Evolutionary conservation across 108 stramenopile species (phyloP).

Genomic region (Cyclotella cryptica): DNA sequence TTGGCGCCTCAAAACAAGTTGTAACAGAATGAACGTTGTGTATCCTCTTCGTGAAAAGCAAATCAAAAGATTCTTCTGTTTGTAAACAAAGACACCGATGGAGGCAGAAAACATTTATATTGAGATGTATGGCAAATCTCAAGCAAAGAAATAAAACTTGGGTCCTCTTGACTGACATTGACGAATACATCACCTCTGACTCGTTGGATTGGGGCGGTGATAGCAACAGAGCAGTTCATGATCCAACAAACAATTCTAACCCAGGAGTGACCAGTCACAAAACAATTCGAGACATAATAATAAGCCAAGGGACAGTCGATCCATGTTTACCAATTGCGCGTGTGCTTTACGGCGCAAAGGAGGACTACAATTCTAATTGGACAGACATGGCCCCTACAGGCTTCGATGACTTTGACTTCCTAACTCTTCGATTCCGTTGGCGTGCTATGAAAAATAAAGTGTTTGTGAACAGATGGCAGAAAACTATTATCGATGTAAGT

Average conservation of each 20-base stretch:
- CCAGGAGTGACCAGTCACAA: conserved; percentile 8
- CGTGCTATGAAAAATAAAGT: conserved; percentile 48
- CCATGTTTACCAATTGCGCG: conserved; percentile 41
- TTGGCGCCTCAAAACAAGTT: not conserved
- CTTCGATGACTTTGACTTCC: conserved; percentile 55
- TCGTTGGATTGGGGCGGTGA: conserved; percentile 1
- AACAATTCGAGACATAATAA: conserved; percentile 17
- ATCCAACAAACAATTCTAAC: not conserved
- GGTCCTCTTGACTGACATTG: conserved; percentile 69
- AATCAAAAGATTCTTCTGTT: not conserved
- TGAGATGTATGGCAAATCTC: conserved; percentile 27
- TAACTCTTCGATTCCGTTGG: conserved; percentile 58
- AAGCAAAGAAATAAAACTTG: conserved; percentile 46
- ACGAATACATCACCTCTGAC: conserved; percentile 62
- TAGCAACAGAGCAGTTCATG: not conserved
- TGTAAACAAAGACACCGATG: not conserved
- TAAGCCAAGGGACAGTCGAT: not conserved
- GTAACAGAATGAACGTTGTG: not conserved
- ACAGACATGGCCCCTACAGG: conserved; percentile 16
- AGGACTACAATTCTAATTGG: conserved; percentile 5
- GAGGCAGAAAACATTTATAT: conserved; percentile 33
- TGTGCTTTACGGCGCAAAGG: conserved; percentile 33
- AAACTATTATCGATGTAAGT: conserved; percentile 66
- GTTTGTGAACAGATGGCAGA: conserved; percentile 57
- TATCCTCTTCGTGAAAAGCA: not conserved